phyloP scores from a whole-genome alignment of 768 basidiomycete species.

The Botryobasidium botryosum region DNA sequence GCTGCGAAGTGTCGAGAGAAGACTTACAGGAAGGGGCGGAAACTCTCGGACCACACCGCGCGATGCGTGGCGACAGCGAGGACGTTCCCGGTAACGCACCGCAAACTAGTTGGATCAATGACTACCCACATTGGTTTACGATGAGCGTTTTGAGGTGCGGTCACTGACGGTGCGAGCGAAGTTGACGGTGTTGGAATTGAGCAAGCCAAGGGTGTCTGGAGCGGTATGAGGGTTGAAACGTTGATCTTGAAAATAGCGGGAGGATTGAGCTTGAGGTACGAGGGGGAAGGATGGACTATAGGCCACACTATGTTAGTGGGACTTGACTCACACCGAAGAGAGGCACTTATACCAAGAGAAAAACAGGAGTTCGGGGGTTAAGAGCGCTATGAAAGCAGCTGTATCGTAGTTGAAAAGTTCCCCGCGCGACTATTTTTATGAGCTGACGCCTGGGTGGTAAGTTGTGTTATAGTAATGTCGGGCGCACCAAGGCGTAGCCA shows the following conservation, averaged over 20 bases:
- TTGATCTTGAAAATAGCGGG: constrained; percentile 25
- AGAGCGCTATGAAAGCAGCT: constrained; percentile 41
- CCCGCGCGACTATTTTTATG: too few relatives aligned
- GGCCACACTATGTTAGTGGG: too few relatives aligned
- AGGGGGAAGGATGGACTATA: too few relatives aligned
- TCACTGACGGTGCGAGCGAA: too few relatives aligned
- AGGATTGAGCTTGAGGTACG: too few relatives aligned
- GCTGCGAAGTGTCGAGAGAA: too few relatives aligned
- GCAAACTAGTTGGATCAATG: constrained; percentile 61
- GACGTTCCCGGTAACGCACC: constrained; percentile 84
- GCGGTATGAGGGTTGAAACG: too few relatives aligned
- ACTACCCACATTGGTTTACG: constrained; percentile 46
- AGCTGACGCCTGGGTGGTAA: background rate
- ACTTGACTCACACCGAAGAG: constrained; percentile 58
- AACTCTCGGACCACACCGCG: constrained; percentile 56
- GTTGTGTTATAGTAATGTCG: background rate
- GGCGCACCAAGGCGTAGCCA: constrained; percentile 41
- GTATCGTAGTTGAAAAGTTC: constrained; percentile 67
- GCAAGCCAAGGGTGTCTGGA: too few relatives aligned
- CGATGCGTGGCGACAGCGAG: constrained; percentile 51
- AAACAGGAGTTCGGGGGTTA: constrained; percentile 44
- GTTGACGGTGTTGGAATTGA: too few relatives aligned
- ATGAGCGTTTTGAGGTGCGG: too few relatives aligned
- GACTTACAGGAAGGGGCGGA: constrained; percentile 43
- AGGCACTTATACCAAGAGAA: constrained; percentile 49